Evolutionary conservation across 2,329 filamentous ascomycete species (phyloP).

Genomic region (Hymenoscyphus salicellus): DNA sequence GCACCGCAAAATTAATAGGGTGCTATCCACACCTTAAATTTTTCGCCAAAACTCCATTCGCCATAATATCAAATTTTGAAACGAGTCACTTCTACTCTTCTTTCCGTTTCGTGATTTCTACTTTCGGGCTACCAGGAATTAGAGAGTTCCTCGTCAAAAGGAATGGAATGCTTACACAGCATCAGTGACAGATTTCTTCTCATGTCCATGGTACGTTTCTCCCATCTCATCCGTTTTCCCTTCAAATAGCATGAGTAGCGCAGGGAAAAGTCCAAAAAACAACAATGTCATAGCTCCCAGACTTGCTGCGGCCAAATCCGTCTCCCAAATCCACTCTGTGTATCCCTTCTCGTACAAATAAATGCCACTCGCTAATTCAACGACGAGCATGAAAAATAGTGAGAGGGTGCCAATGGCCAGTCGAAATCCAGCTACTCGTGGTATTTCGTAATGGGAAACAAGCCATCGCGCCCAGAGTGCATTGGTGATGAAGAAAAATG

Average conservation of each 20-base stretch:
- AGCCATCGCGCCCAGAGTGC: slow-evolving; percentile 30
- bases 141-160: no score
- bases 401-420: slow-evolving; percentile 14
- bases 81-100: no score
- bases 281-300: slow-evolving; percentile 16
- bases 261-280: slow-evolving; percentile 31
- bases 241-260: slow-evolving; percentile 32
- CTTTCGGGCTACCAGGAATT: no score
- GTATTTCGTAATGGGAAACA: slow-evolving; percentile 14
- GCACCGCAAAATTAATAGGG: no score
- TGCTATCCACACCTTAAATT: no score
- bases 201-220: no score
- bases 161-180: no score
- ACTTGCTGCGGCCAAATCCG: slow-evolving; percentile 15
- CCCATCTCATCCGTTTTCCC: slow-evolving; percentile 26
- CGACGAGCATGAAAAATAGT: slow-evolving; percentile 26
- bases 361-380: slow-evolving; percentile 22
- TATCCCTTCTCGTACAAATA: slow-evolving; percentile 26
- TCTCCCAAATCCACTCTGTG: slow-evolving; percentile 24
- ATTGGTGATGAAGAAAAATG: slow-evolving; percentile 22
- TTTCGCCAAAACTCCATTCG: no score
- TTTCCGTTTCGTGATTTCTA: no score
- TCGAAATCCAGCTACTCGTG: no score
- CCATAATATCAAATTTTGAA: no score
- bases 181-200: no score